Evolutionary conservation across 2,329 filamentous ascomycete genomes (phyloP).

Genomic region (Pyrenophora teres): DNA sequence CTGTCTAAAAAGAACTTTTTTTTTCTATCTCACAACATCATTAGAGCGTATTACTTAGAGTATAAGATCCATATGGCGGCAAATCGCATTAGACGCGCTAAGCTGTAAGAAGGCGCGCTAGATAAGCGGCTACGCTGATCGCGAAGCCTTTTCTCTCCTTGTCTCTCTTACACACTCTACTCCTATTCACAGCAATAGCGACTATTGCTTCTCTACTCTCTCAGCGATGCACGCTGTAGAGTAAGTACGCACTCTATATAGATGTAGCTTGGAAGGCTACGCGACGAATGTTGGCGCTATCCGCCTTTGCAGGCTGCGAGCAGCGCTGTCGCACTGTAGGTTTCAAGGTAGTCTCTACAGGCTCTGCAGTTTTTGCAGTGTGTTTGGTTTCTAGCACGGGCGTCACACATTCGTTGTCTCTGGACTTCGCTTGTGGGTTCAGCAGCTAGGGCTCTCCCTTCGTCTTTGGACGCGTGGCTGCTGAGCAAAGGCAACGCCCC

Average conservation of each 20-base stretch:
- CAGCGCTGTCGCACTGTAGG: not conserved
- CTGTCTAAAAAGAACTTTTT: too few relatives aligned
- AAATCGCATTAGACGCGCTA: not conserved
- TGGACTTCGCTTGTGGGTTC: constrained; percentile 38
- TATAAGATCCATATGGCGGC: too few relatives aligned
- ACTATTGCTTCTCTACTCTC: too few relatives aligned
- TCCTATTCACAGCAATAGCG: not conserved
- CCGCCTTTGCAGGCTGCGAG: not conserved
- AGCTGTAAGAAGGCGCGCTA: not conserved
- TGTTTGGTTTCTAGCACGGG: constrained; percentile 11
- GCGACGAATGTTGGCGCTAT: not conserved
- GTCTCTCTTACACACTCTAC: not conserved
- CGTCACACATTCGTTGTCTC: constrained; percentile 30
- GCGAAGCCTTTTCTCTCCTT: not conserved
- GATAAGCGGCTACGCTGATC: not conserved
- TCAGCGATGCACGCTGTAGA: too few relatives aligned
- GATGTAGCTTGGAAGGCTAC: not conserved
- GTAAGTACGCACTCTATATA: not conserved
- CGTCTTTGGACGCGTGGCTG: constrained; percentile 35
- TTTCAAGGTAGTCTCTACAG: not conserved
- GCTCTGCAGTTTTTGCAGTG: not conserved
- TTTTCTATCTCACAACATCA: too few relatives aligned
- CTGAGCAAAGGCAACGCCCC: constrained; percentile 46
- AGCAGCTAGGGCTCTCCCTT: constrained; percentile 29
- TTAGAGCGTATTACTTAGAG: too few relatives aligned